These are phyloP conservation scores for Aspergillus unguis DNA, from an alignment of 2,329 filamentous ascomycete species.

Conservation along the genomic window DNA sequence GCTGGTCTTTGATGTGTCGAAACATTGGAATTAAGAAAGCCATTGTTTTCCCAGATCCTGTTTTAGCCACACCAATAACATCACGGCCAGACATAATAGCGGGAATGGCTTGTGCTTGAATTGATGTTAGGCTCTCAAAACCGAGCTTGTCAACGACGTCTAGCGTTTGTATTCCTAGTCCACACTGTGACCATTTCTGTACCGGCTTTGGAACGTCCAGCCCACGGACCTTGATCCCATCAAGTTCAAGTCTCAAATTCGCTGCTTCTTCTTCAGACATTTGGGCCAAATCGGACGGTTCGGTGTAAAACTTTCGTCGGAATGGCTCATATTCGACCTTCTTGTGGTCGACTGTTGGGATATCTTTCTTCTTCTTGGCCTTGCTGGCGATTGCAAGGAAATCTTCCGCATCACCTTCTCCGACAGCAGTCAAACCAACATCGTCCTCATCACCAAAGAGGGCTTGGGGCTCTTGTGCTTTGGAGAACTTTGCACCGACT, in stretches of 20 bases:
- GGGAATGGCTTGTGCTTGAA: conserved; percentile 92
- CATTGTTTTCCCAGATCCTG: conserved; percentile 94
- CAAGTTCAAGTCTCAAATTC: conserved; percentile 78
- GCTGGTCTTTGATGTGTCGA: conserved; percentile 92
- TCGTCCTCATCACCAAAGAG: conserved; percentile 87
- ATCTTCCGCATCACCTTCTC: conserved; percentile 61
- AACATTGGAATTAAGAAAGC: conserved; percentile 97
- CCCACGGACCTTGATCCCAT: conserved; percentile 91
- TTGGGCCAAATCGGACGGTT: conserved; percentile 76
- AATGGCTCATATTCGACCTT: conserved; percentile 84
- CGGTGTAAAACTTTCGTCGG: conserved; percentile 91
- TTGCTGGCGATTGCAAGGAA: conserved; percentile 60
- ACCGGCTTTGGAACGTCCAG: conserved; percentile 89
- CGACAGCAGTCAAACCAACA: conserved; percentile 58
- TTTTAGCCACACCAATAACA: conserved; percentile 95
- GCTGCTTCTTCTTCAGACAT: conserved; percentile 82
- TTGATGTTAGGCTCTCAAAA: conserved; percentile 86
- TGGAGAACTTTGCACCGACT: conserved; percentile 39
- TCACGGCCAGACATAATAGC: conserved; percentile 95
- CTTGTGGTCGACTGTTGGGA: conserved; percentile 80
- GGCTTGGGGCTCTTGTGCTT: conserved; percentile 69
- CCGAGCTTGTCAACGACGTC: conserved; percentile 78
- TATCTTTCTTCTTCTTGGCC: conserved; percentile 88
- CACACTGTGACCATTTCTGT: conserved; percentile 94
- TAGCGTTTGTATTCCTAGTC: conserved; percentile 78